Evolutionary conservation across 2,329 filamentous ascomycete species (phyloP).

Genomic region (Cordyceps tenuipes): DNA sequence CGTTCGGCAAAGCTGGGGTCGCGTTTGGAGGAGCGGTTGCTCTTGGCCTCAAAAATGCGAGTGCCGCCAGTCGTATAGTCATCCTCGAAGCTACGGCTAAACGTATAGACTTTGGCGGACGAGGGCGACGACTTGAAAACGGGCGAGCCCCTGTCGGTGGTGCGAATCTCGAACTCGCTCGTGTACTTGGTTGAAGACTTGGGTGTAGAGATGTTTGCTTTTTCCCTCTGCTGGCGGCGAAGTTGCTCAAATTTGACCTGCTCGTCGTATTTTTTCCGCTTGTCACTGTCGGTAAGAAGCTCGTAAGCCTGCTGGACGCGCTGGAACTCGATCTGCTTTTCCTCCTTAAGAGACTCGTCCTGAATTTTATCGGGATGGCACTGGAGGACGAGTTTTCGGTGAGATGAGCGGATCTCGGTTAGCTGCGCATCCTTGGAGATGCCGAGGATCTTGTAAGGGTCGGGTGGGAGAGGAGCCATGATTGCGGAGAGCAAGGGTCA

Average conservation of each 20-base stretch:
- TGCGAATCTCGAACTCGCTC: conserved; percentile 39
- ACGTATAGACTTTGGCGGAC: conserved; percentile 26
- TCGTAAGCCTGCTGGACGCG: conserved; percentile 91
- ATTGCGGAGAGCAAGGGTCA: conserved; percentile 16
- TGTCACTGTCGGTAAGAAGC: conserved; percentile 68
- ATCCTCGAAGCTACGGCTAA: conserved; percentile 36
- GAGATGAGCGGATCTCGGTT: conserved; percentile 65
- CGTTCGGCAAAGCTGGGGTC: conserved; percentile 40
- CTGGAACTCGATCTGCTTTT: conserved; percentile 83
- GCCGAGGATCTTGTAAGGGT: conserved; percentile 74
- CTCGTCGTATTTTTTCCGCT: conserved; percentile 70
- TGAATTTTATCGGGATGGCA: conserved; percentile 90
- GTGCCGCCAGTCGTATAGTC: conserved; percentile 29
- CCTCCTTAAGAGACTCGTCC: conserved; percentile 59
- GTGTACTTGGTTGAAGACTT: conserved; percentile 28
- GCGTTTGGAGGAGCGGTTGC: conserved; percentile 33
- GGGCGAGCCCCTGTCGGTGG: conserved; percentile 39
- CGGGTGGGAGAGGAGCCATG: conserved; percentile 49
- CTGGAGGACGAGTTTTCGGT: conserved; percentile 79
- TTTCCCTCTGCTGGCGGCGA: conserved; percentile 42
- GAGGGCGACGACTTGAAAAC: conserved; percentile 31
- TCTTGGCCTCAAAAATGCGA: conserved; percentile 35
- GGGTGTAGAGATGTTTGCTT: conserved; percentile 36
- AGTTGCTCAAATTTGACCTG: conserved; percentile 59
- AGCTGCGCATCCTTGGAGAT: conserved; percentile 63